Conservation (phyloP, 306 rosid species). For the Lupinus albus region DNA sequence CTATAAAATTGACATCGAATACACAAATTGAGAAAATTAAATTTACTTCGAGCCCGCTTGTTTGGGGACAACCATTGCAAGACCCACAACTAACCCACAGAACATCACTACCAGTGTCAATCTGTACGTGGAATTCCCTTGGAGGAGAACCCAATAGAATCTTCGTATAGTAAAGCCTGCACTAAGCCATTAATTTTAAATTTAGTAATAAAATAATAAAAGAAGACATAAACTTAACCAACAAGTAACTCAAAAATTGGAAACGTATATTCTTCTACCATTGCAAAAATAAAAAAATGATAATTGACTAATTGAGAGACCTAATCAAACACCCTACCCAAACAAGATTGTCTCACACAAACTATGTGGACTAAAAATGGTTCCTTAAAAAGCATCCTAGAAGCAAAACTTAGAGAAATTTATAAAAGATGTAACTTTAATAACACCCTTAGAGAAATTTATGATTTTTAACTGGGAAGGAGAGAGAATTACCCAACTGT, state of each 20-base stretch:
- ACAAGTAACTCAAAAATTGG: neutral
- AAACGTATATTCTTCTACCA: too few relatives aligned
- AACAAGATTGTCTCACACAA: too few relatives aligned
- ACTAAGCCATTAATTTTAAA: conserved; percentile 12
- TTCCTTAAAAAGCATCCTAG: too few relatives aligned
- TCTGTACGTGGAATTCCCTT: conserved; percentile 82
- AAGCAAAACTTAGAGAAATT: too few relatives aligned
- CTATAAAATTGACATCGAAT: conserved; percentile 4
- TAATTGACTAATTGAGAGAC: too few relatives aligned
- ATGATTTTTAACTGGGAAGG: too few relatives aligned
- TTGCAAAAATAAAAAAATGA: neutral
- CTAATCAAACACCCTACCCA: too few relatives aligned
- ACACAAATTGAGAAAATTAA: neutral
- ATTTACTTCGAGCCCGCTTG: conserved; percentile 70
- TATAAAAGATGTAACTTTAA: too few relatives aligned
- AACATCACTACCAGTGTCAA: conserved; percentile 96
- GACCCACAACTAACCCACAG: conserved; percentile 87
- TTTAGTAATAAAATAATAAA: neutral
- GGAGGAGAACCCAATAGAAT: conserved; percentile 90
- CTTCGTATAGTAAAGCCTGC: conserved; percentile 80
- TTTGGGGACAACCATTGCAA: conserved; percentile 82
- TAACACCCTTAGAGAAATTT: too few relatives aligned
- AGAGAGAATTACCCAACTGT: conserved; percentile 62
- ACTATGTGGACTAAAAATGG: too few relatives aligned
- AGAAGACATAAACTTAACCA: neutral